Conservation (phyloP, 148 eudicot genomes). For the Rhododendron williamsianum region DNA sequence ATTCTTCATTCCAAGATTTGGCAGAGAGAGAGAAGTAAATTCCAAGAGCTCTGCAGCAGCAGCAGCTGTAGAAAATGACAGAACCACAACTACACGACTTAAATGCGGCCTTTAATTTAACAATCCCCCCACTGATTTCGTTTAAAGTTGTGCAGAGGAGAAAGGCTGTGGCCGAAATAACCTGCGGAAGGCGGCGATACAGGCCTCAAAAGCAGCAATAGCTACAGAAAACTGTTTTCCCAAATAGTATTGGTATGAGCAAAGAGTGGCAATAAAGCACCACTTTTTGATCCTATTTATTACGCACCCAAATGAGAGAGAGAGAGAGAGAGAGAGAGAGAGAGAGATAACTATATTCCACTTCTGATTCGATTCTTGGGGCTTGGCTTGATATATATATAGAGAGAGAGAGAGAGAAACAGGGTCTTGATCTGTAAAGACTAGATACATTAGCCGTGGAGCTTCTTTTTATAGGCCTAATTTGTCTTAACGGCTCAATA, state of each 20-base stretch:
- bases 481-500: neutral
- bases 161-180: constrained; percentile 6
- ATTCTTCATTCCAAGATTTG: neutral
- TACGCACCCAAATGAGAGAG: neutral
- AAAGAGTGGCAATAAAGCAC: neutral
- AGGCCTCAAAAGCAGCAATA: constrained; percentile 18
- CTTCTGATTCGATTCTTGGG: constrained; percentile 17
- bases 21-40: neutral
- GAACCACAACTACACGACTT: constrained; percentile 1
- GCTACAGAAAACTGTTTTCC: neutral
- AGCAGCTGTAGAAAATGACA: neutral
- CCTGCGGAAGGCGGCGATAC: constrained; percentile 13
- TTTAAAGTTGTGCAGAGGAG: constrained; percentile 1
- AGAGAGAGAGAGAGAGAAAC: neutral
- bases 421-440: neutral
- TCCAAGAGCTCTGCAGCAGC: neutral
- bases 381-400: neutral
- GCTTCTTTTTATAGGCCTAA: neutral
- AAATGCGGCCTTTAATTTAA: constrained; percentile 6
- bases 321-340: neutral
- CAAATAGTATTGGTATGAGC: neutral
- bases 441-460: neutral
- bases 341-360: neutral
- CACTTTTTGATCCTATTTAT: neutral
- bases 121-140: neutral